These are phyloP conservation scores for Schizosaccharomyces octosporus DNA, from an alignment of 805 yeast species.

Conservation along the genomic window DNA sequence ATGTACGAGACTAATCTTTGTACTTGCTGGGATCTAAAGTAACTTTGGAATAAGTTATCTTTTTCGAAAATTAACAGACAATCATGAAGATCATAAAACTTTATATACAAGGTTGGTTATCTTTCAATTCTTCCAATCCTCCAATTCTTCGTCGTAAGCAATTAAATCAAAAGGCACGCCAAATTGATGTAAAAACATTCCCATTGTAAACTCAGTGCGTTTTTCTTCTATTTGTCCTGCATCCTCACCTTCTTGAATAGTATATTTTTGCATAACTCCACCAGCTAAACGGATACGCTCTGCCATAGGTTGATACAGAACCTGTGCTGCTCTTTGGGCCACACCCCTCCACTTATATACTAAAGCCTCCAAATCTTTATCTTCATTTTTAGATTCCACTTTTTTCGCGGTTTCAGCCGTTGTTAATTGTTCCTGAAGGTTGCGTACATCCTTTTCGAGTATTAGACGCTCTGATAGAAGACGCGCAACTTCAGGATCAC, in stretches of 20 bases:
- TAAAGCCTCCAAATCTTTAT: background rate
- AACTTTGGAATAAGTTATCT: background rate
- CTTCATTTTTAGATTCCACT: background rate
- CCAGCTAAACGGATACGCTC: background rate
- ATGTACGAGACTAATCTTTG: no score
- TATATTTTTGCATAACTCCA: background rate
- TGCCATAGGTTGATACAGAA: background rate
- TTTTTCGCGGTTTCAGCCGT: background rate
- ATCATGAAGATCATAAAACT: no score
- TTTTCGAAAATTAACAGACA: background rate
- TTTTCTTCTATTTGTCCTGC: background rate
- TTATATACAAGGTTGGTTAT: background rate
- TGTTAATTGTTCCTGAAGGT: background rate
- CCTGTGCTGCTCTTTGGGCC: background rate
- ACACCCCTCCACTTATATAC: background rate
- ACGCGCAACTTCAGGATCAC: background rate
- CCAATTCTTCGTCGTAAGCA: background rate
- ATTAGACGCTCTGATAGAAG: background rate
- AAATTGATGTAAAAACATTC: background rate
- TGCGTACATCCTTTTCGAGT: background rate
- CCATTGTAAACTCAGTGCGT: background rate
- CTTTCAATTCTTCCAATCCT: background rate
- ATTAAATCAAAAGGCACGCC: background rate
- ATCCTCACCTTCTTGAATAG: background rate
- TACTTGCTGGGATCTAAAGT: background rate